phyloP scores from a whole-genome alignment of 441 rosid genomes.

The Metrosideros polymorpha region DNA sequence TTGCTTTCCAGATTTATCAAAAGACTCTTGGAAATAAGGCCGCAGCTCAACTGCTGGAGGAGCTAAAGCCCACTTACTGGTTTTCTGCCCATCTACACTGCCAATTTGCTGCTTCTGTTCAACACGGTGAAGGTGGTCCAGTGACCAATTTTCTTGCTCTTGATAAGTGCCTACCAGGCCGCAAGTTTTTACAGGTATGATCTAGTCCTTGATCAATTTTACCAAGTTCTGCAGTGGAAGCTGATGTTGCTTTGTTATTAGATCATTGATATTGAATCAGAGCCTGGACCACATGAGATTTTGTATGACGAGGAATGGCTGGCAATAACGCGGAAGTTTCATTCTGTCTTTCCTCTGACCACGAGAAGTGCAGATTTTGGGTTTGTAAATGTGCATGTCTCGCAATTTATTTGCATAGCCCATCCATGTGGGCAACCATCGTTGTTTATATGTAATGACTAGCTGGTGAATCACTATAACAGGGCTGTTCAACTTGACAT shows the following conservation, averaged over 20 bases:
- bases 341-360: conserved; percentile 60
- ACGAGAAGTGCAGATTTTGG: conserved; percentile 32
- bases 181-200: conserved; percentile 62
- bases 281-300: conserved; percentile 66
- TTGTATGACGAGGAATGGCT: conserved; percentile 90
- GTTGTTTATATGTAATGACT: background rate
- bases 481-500: conserved; percentile 39
- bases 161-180: conserved; percentile 74
- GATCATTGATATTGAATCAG: conserved; percentile 79
- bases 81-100: conserved; percentile 94
- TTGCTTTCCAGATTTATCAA: conserved; percentile 34
- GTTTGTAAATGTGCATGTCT: conserved; percentile 14
- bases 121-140: conserved; percentile 59
- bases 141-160: conserved; percentile 86
- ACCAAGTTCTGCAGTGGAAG: background rate
- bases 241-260: conserved; percentile 16
- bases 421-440: background rate
- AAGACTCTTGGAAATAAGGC: conserved; percentile 80
- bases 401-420: background rate
- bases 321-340: conserved; percentile 55
- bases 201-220: conserved; percentile 5
- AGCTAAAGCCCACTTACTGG: conserved; percentile 74
- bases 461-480: background rate
- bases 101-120: conserved; percentile 80
- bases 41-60: conserved; percentile 71